Evolutionary conservation across 768 basidiomycete genomes (phyloP), one percentile per base, ranked within the genome.

Genomic region (Naganishia vishniacii): DNA sequence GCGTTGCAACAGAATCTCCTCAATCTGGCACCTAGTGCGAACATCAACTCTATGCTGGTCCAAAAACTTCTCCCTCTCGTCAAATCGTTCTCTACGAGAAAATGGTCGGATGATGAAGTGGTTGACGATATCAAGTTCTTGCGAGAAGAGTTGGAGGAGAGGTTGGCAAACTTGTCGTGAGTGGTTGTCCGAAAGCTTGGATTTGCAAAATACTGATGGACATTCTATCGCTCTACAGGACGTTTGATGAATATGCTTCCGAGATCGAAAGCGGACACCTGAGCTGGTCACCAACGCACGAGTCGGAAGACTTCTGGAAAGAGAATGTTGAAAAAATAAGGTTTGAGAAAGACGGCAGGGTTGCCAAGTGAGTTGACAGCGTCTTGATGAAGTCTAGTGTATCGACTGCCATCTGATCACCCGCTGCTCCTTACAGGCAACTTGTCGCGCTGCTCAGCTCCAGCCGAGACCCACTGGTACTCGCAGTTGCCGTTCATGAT

Each of bases 251-350:
- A 77, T 99, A 97, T 73, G 84, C 83, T 12, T 92, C 91, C 0
- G 94, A 98, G 75, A 80, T 99, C 31, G 80, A 84, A 18, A 89
- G 88, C 4, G 92, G 93, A 1, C 91, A 91, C 75, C 79, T 98
- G 26, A 88, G 90, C 6, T 98, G 95, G 95, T 86, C 89, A 4
- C 93, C 94, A 13, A 88, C 91, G 11, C 95, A 99, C 72, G 89
- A 92, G 73, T 93, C 89, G 1, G 94, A 97, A 65, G 85, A 91
- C 37, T 99, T 99, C 80, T 99, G 95, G 95, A 89, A 88, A 73
- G 91, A 93, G 80, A 97, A 98, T 73, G 92, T 88, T 4, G 79
- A 81, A 7, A 90, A 85, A 73, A 78, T 98, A n/a, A 73, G 71
- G 45, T 89, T 91, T 68, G 92, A 97, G 66, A 84, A 83, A 60